Base-by-base conservation (phyloP, 129 eudicot genomes). In the Cynara cardunculus region DNA sequence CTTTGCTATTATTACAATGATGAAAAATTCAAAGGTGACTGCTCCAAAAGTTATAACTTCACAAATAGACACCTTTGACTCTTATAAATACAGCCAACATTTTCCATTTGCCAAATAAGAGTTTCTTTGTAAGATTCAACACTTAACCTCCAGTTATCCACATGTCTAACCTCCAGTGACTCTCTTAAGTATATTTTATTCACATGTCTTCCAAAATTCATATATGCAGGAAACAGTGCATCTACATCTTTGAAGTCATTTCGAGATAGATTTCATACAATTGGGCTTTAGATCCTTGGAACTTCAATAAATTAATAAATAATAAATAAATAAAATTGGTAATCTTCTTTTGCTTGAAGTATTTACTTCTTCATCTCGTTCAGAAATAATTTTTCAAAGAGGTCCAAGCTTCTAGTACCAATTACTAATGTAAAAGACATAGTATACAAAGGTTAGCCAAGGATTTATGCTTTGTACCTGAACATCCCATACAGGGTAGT, bases 401-500 rank as follows among this genome's bases (percentile, higher is more conserved):
- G 66, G 8, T 13, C 9, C 9, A 59, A 5, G 13, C 10, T 18
- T 56, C 62, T 14, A 53, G 62, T 18, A 53, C 62, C 62, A 53
- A 53, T 53, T 53, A 3, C 62, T 1, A 14, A 18, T 56, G 3
- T 25, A 27, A 22, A 61, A 35, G n/a, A 71, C 13, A 53, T 30
- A 32, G 10, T 31, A 73, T 25, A 30, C 46, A 34, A 13, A n/a
- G 41, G 64, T 46, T 27, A 25, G 22, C 69, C 41, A 72, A 28
- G 10, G 27, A 75, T 28, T 49, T 25, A 12, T 39, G 27, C 5
- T 32, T 59, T 81, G 72, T 90, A 94, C 98, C 92, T 94, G 93
- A 21, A 96, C 99, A 91, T 96, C 99, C 99, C 99, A 96, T 14
- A 96, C 99, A 77, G 99, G 98, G 87, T 89, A 96, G 86, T 96